These are phyloP conservation scores for Neophaeococcomyces mojaviensis DNA, from an alignment of 2,329 filamentous ascomycete species.

Conservation along the genomic window DNA sequence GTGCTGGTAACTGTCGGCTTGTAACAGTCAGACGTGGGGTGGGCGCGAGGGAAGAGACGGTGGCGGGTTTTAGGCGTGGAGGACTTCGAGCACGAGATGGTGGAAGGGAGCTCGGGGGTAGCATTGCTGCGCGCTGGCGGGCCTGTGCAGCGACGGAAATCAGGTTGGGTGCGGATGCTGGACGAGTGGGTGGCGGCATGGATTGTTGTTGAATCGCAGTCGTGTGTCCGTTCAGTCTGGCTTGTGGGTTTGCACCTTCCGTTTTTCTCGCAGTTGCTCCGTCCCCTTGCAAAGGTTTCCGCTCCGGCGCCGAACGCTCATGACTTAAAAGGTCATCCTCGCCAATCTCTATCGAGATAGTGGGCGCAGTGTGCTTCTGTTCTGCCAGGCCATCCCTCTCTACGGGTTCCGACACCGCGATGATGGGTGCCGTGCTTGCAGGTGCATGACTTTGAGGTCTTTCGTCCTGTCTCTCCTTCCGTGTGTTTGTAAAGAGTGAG, in stretches of 20 bases:
- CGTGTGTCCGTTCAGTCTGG: neutral
- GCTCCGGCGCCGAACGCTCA: too few species aligned
- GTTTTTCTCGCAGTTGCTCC: too few species aligned
- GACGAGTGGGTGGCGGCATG: conserved; percentile 1
- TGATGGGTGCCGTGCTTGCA: neutral
- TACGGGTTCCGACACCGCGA: neutral
- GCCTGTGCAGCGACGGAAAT: conserved; percentile 2
- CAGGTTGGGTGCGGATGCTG: neutral
- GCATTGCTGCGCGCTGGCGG: conserved; percentile 8
- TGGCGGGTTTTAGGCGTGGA: conserved; percentile 22
- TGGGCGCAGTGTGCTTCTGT: neutral
- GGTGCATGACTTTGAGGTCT: neutral
- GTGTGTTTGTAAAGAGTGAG: neutral
- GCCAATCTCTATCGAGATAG: neutral
- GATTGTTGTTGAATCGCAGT: neutral
- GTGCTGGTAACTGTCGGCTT: conserved; percentile 22
- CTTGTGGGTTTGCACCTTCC: too few species aligned
- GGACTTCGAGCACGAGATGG: conserved; percentile 10
- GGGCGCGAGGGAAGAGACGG: conserved; percentile 16
- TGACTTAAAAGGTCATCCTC: neutral
- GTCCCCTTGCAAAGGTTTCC: too few species aligned
- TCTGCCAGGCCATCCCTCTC: neutral
- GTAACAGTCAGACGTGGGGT: conserved; percentile 19
- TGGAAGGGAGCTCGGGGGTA: conserved; percentile 3
- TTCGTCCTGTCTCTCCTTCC: neutral